phyloP scores from a whole-genome alignment of 2,329 filamentous ascomycete genomes.

The Colletotrichum caudatum region DNA sequence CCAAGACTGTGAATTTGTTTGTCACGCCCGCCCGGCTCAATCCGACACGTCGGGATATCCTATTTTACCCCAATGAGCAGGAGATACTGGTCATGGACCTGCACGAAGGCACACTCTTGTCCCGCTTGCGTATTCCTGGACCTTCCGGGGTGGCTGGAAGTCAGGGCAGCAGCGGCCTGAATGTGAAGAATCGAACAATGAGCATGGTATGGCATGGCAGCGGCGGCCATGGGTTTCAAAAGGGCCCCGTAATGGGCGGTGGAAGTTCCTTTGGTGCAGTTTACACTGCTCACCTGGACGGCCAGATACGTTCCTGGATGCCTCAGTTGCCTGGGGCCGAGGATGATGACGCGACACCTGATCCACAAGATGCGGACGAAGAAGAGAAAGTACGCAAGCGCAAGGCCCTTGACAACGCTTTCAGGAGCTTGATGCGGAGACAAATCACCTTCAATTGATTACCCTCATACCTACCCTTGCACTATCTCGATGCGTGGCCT shows the following conservation, averaged over 20 bases:
- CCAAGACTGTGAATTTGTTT: conserved; percentile 72
- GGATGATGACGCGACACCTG: conserved; percentile 61
- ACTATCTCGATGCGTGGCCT: not conserved
- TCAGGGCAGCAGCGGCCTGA: conserved; percentile 64
- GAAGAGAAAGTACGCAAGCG: conserved; percentile 72
- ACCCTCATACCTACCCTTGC: not conserved
- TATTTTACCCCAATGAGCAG: conserved; percentile 85
- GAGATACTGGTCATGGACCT: conserved; percentile 86
- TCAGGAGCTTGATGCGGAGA: conserved; percentile 78
- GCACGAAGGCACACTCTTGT: conserved; percentile 79
- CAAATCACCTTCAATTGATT: conserved; percentile 71
- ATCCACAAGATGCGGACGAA: conserved; percentile 54
- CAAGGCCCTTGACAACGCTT: conserved; percentile 83
- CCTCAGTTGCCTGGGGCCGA: conserved; percentile 67
- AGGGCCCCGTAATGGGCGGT: conserved; percentile 71
- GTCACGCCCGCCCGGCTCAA: conserved; percentile 71
- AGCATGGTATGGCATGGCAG: conserved; percentile 78
- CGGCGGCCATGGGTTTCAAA: conserved; percentile 69
- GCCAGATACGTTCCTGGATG: conserved; percentile 84
- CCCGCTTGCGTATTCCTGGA: conserved; percentile 75
- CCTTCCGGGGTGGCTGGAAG: conserved; percentile 61
- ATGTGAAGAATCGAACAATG: conserved; percentile 76
- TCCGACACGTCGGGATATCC: conserved; percentile 68
- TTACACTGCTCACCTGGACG: conserved; percentile 87
- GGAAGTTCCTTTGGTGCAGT: conserved; percentile 66